phyloP scores from a whole-genome alignment of 1,284 basidiomycete species.

The Singerocomus rubriflavus region DNA sequence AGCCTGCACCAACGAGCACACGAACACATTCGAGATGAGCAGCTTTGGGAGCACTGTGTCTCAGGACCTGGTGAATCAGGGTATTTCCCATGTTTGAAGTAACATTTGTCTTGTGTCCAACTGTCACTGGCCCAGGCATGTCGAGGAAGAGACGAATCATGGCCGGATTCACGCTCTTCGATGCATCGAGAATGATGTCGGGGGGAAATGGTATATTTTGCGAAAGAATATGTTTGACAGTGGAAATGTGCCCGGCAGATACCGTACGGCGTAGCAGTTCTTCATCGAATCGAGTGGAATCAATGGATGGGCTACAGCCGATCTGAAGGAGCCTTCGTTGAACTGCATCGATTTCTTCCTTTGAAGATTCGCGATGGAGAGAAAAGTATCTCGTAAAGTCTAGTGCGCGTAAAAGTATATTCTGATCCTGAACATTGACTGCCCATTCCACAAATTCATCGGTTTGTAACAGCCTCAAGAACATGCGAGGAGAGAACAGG shows the following conservation, averaged over 20 bases:
- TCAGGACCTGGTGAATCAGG: neutral
- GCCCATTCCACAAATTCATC: slow-evolving; percentile 10
- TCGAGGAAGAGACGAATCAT: slow-evolving; percentile 5
- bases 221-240: neutral
- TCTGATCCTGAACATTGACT: neutral
- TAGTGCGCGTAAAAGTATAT: neutral
- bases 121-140: no score
- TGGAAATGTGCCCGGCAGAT: slow-evolving; percentile 1
- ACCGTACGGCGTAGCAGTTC: neutral
- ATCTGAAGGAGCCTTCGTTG: neutral
- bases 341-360: neutral
- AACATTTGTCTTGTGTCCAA: neutral
- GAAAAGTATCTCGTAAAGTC: neutral
- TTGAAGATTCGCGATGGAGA: no score
- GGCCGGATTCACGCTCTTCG: neutral
- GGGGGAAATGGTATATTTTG: neutral
- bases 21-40: neutral
- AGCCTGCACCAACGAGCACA: slow-evolving; percentile 6
- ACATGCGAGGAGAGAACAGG: fast-evolving
- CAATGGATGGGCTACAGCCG: neutral
- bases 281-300: neutral
- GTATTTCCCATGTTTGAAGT: slow-evolving; percentile 1
- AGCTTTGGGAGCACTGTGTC: neutral
- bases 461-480: neutral
- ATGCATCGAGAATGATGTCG: slow-evolving; percentile 10